Base-by-base conservation (phyloP, 225 moss, liverwort and hornwort species). In the Bryoerythrophyllum caledonicum region DNA sequence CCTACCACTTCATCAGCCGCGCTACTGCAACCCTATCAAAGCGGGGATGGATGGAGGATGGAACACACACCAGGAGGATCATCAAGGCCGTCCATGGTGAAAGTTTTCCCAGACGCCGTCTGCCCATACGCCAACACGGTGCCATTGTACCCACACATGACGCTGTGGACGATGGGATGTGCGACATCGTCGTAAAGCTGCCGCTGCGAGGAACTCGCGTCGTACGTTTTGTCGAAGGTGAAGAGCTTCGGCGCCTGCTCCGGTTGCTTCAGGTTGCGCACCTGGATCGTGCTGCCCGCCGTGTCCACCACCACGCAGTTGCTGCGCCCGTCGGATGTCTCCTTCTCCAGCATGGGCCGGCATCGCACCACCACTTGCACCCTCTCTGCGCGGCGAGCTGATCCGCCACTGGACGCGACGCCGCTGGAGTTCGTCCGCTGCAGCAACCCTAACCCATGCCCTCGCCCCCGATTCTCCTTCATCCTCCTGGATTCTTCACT, bases 141-240 rank as follows among this genome's bases (percentile, higher is more conserved):
- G 68, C 97, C 97, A 79, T 97, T 97, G 78, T 97, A 97, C 37
- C 96, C 96, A 65, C 96, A 94, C 96, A 96, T 96, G 13, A 97
- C 96, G 63, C 96, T 97, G 73, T 97, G 96, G 77, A 97, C 94
- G 56, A 97, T 97, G 67, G 94, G 88, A 70, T 97, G 96, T 1
- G 94, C 96, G 49, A 94, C 94, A 76, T 97, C 94, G 26, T 94
- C 87, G 30, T 92, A 97, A 55, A 97, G 83, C 77, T 97, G 88
- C 54, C 82, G 75, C 57, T 97, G 97, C 55, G 93, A 86, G 80
- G 91, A 87, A 19, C 89, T 80, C 63, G 76, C 88, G 63, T 94
- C 97, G 70, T 97, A 97, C 4, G 97, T 94, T 74, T 91, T 88
- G 76, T 97, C 97, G 58, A 97, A 97, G 2, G 97, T 97, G 68